These are phyloP conservation scores for Pyrenophora teres DNA, from an alignment of 2,329 filamentous ascomycete genomes.

Conservation along the genomic window DNA sequence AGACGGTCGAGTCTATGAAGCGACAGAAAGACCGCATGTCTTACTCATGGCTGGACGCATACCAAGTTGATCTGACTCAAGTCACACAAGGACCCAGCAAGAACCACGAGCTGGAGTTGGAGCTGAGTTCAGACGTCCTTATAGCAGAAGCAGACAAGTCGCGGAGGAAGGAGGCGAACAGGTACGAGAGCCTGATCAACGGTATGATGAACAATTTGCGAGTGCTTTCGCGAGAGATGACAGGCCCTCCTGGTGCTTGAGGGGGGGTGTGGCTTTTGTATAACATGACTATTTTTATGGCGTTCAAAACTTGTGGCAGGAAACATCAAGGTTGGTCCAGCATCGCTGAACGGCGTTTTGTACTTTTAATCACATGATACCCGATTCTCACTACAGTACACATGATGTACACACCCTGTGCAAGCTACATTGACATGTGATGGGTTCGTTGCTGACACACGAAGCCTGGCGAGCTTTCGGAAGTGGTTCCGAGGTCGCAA, in stretches of 20 bases:
- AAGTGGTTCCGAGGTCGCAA: background rate
- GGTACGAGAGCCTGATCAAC: slow-evolving; percentile 68
- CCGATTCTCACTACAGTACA: slow-evolving; percentile 23
- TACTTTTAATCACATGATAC: slow-evolving; percentile 38
- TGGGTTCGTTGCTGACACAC: background rate
- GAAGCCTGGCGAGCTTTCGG: background rate
- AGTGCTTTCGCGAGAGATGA: slow-evolving; percentile 44
- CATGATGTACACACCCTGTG: background rate
- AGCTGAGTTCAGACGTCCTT: slow-evolving; percentile 67
- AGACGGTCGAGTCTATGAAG: slow-evolving; percentile 53
- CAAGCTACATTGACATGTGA: slow-evolving; percentile 2
- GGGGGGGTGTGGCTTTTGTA: slow-evolving; percentile 8
- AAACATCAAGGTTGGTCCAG: slow-evolving; percentile 1
- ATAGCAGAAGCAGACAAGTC: slow-evolving; percentile 68
- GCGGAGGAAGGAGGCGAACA: slow-evolving; percentile 52
- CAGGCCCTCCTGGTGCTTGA: slow-evolving; percentile 12
- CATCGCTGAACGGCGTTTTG: slow-evolving; percentile 31
- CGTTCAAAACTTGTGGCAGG: background rate
- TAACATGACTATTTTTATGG: slow-evolving; percentile 13
- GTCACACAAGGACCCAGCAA: slow-evolving; percentile 67
- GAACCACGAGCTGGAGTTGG: slow-evolving; percentile 81
- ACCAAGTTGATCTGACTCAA: slow-evolving; percentile 91
- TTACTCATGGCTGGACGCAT: slow-evolving; percentile 79
- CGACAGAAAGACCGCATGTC: slow-evolving; percentile 89
- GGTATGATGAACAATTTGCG: slow-evolving; percentile 72